Base-by-base conservation (phyloP, 169 alveolate species). In the Sarcocystis neurona region DNA sequence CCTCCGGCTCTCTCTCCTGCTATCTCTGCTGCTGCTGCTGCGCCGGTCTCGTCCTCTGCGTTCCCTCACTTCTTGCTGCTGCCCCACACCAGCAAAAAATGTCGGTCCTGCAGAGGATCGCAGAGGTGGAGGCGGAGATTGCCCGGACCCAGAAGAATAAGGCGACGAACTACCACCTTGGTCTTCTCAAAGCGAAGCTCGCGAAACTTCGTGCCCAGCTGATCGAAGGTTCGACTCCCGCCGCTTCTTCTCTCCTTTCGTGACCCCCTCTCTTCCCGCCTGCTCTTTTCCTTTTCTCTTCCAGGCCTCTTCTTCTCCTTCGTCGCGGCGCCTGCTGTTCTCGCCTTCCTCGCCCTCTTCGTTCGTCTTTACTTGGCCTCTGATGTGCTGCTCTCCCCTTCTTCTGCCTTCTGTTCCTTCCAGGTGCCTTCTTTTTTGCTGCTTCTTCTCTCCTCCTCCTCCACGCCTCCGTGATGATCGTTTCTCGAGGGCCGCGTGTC, bases 141-240 rank as follows among this genome's bases (percentile, higher is more conserved):
- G 99, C 99, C 91, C 94, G 99, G 89, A 98, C 99, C 90, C 98
- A 98, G 93, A 98, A 98, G 94, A 98, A 98, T 93, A 98, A 98
- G 93, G 99, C 99, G 63, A 98, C 99, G 58, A 97, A 98, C 91
- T 97, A 93, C 79, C 99, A 98, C 92, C 90, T 98, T 90, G 99
- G 99, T n/a, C 94, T 97, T 48, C 94, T 98, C 63, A 98, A 98
- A 94, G 99, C 99, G 34, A 97, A 97, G 93, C 92, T 98, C 32
- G 99, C 99, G 6, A 98, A 97, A 91, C 94, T 98, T 47, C 94
- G 97, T 84, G 95, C 99, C 72, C 99, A 98, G 94, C 96, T 98
- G 84, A 70, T 85, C 79, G 88, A 82, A n/a, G 88, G 88, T 47
- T 30, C 0, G 85, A n/a, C n/a, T 0, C 63, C 12, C 8, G 18